Conservation (phyloP, 2,329 filamentous ascomycete genomes). For the Macrophomina phaseolina region DNA sequence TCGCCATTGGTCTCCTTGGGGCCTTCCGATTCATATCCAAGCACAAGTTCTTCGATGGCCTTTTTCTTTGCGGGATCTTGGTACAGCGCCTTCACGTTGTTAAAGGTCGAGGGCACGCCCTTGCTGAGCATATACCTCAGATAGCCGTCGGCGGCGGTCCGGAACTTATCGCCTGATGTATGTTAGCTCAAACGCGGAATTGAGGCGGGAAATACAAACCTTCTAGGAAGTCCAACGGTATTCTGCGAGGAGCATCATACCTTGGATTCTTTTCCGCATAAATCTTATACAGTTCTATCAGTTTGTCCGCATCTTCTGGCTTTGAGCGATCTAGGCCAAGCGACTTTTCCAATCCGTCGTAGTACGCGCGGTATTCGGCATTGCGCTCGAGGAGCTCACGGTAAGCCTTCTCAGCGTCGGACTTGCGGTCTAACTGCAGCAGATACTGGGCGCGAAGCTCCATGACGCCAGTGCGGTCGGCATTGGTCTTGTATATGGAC, state of each 20-base stretch:
- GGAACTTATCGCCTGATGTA: constrained; percentile 74
- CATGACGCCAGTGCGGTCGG: constrained; percentile 84
- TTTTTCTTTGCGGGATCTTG: constrained; percentile 76
- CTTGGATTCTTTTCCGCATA: constrained; percentile 82
- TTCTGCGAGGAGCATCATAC: constrained; percentile 81
- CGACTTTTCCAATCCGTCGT: constrained; percentile 73
- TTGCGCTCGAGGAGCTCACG: constrained; percentile 83
- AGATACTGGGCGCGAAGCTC: constrained; percentile 88
- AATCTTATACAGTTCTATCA: constrained; percentile 79
- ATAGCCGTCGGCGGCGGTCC: constrained; percentile 77
- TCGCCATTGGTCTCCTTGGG: constrained; percentile 55
- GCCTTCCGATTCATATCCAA: constrained; percentile 74
- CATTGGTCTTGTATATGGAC: constrained; percentile 73
- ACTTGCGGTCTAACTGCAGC: constrained; percentile 73
- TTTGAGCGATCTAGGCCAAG: constrained; percentile 69
- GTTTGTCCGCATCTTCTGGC: constrained; percentile 67
- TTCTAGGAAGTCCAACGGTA: constrained; percentile 87
- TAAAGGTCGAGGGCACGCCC: constrained; percentile 94
- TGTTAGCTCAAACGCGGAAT: neutral
- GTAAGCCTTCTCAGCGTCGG: constrained; percentile 84
- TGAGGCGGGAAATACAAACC: constrained; percentile 52
- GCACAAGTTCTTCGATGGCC: constrained; percentile 75
- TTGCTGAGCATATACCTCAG: constrained; percentile 85
- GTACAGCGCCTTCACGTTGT: constrained; percentile 95
- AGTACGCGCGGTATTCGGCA: constrained; percentile 85